phyloP scores from a whole-genome alignment of 1,139 yeast genomes.

The Pichia sp. region DNA sequence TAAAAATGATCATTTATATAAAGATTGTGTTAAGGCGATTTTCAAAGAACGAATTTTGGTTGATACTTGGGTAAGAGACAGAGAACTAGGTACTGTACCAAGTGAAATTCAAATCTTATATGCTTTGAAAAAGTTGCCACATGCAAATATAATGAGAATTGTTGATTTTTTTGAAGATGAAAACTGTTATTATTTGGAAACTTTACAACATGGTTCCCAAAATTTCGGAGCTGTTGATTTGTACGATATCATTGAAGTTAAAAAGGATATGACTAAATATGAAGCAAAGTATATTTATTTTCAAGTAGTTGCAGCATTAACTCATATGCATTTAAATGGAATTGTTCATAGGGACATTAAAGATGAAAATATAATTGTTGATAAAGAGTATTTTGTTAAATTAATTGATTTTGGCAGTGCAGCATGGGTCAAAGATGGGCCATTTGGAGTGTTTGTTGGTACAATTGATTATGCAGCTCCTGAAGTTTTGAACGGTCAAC shows the following conservation, averaged over 20 bases:
- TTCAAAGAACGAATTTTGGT: conserved; percentile 88
- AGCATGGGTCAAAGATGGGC: conserved; percentile 83
- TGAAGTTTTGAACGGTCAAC: conserved; percentile 81
- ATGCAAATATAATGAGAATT: conserved; percentile 77
- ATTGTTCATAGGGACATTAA: conserved; percentile 92
- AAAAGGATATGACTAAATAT: conserved; percentile 66
- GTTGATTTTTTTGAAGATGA: conserved; percentile 91
- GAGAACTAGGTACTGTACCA: conserved; percentile 86
- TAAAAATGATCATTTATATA: conserved; percentile 53
- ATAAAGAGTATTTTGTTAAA: conserved; percentile 67
- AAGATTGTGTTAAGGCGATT: conserved; percentile 78
- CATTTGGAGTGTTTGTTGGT: conserved; percentile 95
- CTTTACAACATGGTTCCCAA: conserved; percentile 71
- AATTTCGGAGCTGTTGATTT: conserved; percentile 80
- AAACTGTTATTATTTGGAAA: conserved; percentile 80
- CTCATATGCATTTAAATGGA: conserved; percentile 77
- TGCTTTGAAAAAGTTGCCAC: conserved; percentile 65
- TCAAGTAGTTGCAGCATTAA: conserved; percentile 72
- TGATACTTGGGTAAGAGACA: conserved; percentile 95
- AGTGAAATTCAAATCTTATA: conserved; percentile 92
- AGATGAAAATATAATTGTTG: conserved; percentile 90
- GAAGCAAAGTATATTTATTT: conserved; percentile 74
- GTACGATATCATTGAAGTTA: conserved; percentile 84
- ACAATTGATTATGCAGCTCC: conserved; percentile 97
- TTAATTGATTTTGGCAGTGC: conserved; percentile 95